Evolutionary conservation across 495 filamentous ascomycete species (phyloP).

Genomic region (Platismatia glauca): DNA sequence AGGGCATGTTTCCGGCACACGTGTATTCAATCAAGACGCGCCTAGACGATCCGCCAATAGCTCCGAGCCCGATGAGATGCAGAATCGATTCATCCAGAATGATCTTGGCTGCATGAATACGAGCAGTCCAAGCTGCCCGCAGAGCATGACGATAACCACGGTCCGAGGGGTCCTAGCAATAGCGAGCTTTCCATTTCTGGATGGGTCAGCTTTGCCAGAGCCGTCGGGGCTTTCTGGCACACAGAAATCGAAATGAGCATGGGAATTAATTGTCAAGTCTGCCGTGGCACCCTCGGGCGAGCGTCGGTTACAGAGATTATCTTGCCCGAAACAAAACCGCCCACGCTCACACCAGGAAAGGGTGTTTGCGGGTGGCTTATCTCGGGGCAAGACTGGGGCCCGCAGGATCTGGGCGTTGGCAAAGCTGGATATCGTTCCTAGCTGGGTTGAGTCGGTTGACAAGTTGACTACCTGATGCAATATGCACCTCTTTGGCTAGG

Average conservation of each 20-base stretch:
- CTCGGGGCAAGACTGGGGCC: background rate
- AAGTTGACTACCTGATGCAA: background rate
- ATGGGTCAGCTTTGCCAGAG: background rate
- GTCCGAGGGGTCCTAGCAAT: background rate
- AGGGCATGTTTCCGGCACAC: background rate
- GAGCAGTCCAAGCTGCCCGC: background rate
- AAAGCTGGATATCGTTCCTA: background rate
- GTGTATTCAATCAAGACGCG: background rate
- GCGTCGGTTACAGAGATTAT: background rate
- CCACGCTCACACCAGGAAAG: background rate
- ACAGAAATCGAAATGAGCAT: background rate
- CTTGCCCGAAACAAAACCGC: background rate
- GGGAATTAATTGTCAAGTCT: background rate
- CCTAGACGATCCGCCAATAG: background rate
- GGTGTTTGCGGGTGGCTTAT: background rate
- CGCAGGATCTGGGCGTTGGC: background rate
- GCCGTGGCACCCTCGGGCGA: background rate
- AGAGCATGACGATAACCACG: background rate
- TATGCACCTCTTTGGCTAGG: background rate
- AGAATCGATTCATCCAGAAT: background rate
- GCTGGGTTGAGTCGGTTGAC: too few relatives aligned
- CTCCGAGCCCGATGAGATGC: background rate
- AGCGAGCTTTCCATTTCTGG: background rate
- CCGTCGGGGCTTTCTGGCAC: background rate
- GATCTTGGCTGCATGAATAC: background rate